Conservation (phyloP, 164 flowering plant species). For the Malania oleifera region DNA sequence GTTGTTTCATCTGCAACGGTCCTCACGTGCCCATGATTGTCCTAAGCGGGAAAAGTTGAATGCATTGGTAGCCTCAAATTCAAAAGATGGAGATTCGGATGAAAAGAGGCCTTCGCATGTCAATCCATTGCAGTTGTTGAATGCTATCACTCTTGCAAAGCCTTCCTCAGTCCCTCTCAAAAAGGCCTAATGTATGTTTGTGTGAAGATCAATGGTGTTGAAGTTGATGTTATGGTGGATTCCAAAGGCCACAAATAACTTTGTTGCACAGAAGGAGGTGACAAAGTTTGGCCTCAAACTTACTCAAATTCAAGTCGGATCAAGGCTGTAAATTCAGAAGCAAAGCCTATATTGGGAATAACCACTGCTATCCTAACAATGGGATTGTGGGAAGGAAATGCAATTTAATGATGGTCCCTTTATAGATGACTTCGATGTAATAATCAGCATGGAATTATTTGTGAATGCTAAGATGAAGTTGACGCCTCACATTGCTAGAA, state of each 20-base stretch:
- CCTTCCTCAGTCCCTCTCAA: neutral
- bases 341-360: no score
- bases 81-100: neutral
- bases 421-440: no score
- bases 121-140: neutral
- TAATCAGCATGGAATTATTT: no score
- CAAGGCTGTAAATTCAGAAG: no score
- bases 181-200: constrained; percentile 3
- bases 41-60: constrained; percentile 4
- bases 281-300: no score
- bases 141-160: neutral
- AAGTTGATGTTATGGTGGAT: constrained; percentile 1
- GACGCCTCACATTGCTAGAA: no score
- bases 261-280: no score
- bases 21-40: constrained; percentile 1
- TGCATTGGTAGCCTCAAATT: neutral
- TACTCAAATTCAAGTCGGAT: no score
- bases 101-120: neutral
- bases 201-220: neutral
- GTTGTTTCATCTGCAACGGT: constrained; percentile 4
- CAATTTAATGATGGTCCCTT: no score
- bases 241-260: constrained; percentile 9
- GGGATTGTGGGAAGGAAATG: no score
- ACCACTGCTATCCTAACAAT: no score
- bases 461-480: no score